Conservation (phyloP, 2,329 filamentous ascomycete genomes). For the Colletotrichum paranaense region DNA sequence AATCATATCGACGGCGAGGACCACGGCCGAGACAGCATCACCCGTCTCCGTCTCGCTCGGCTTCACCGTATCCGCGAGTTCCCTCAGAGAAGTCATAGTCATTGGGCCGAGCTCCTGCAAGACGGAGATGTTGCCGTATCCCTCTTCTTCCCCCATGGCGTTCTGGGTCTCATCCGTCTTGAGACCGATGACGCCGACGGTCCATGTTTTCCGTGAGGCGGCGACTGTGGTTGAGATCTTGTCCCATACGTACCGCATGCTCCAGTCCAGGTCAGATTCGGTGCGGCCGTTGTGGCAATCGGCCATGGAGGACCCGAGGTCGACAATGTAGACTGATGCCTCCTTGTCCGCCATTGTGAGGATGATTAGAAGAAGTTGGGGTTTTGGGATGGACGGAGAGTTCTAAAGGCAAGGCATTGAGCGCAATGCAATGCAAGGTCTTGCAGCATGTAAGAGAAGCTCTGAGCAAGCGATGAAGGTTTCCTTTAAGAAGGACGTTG, state of each 20-base stretch:
- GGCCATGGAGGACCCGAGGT: conserved; percentile 88
- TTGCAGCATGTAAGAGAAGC: not conserved
- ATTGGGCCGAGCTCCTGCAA: conserved; percentile 74
- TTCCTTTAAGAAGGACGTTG: conserved; percentile 13
- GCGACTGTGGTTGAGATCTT: conserved; percentile 79
- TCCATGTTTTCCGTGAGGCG: conserved; percentile 74
- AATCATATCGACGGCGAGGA: conserved; percentile 90
- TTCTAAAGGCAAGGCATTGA: not conserved
- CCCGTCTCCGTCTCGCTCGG: conserved; percentile 77
- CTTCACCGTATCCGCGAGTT: conserved; percentile 71
- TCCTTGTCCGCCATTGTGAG: conserved; percentile 87
- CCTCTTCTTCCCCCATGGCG: conserved; percentile 73
- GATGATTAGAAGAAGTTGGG: conserved; percentile 1
- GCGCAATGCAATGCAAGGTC: not conserved
- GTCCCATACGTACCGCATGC: conserved; percentile 94
- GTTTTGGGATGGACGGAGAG: too few relatives aligned
- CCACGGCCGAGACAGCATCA: conserved; percentile 88
- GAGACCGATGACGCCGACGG: conserved; percentile 83
- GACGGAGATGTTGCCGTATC: conserved; percentile 85
- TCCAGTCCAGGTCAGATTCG: conserved; percentile 88
- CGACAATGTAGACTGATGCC: conserved; percentile 90
- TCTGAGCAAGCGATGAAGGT: not conserved
- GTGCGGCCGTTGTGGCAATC: conserved; percentile 75
- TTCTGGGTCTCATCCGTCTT: conserved; percentile 84
- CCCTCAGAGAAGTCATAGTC: conserved; percentile 75